Evolutionary conservation across 176 grass and related monocot genomes (phyloP).

Genomic region (Cenchrus americanus): DNA sequence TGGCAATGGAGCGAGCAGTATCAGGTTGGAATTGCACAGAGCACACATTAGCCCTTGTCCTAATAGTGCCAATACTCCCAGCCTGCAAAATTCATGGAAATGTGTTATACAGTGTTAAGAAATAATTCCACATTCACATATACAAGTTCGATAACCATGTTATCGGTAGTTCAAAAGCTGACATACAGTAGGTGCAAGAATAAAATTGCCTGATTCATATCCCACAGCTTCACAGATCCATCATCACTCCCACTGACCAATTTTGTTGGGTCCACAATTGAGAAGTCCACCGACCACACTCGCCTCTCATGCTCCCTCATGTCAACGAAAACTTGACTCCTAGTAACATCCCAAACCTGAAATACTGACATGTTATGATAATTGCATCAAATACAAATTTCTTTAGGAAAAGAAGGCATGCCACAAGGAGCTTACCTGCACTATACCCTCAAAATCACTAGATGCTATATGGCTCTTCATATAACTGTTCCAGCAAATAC

Average conservation of each 20-base stretch:
- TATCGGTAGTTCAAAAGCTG: slow-evolving; percentile 68
- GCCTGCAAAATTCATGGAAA: slow-evolving; percentile 61
- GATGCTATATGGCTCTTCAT: slow-evolving; percentile 96
- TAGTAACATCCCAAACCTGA: slow-evolving; percentile 97
- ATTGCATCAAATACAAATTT: slow-evolving; percentile 24
- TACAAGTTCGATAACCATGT: slow-evolving; percentile 50
- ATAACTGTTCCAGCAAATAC: slow-evolving; percentile 97
- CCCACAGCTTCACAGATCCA: slow-evolving; percentile 96
- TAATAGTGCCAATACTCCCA: slow-evolving; percentile 89
- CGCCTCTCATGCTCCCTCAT: slow-evolving; percentile 98
- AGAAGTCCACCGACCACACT: slow-evolving; percentile 98
- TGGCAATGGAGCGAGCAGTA: slow-evolving; percentile 67
- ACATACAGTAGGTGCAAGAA: slow-evolving; percentile 81
- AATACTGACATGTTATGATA: slow-evolving; percentile 11
- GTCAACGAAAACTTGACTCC: slow-evolving; percentile 86
- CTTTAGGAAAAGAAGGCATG: background rate
- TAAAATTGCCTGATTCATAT: slow-evolving; percentile 99
- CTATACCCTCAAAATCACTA: slow-evolving; percentile 96
- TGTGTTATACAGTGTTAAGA: slow-evolving; percentile 39
- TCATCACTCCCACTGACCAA: slow-evolving; percentile 96
- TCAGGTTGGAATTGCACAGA: slow-evolving; percentile 97
- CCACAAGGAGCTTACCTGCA: slow-evolving; percentile 69
- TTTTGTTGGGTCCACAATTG: slow-evolving; percentile 89
- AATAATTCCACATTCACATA: slow-evolving; percentile 25
- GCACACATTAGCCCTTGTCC: slow-evolving; percentile 94